Conservation (phyloP, 768 basidiomycete genomes). For the Rhizopogon vulgaris region DNA sequence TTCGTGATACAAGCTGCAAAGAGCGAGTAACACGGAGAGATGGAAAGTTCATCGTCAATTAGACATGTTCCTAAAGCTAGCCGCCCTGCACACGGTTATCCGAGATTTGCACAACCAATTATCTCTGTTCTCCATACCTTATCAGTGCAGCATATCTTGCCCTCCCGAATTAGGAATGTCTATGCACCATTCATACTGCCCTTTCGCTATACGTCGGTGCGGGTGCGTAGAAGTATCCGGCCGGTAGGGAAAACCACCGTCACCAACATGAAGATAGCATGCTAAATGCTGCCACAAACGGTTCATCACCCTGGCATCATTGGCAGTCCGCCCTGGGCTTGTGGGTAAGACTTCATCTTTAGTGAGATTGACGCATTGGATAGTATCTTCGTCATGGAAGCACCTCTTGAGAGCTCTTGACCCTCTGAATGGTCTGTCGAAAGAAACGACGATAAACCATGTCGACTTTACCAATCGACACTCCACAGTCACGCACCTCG, state of each 20-base stretch:
- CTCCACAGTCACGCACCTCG: background rate
- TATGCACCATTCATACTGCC: background rate
- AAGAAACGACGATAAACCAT: background rate
- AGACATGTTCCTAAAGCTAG: background rate
- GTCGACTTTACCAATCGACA: background rate
- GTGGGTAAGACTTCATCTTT: background rate
- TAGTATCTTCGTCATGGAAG: background rate
- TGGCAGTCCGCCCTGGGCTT: background rate
- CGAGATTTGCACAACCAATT: background rate
- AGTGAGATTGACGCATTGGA: background rate
- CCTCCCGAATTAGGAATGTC: background rate
- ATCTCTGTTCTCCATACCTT: background rate
- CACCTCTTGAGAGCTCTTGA: background rate
- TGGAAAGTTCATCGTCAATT: background rate
- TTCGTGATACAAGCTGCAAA: too few species aligned
- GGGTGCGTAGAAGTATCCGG: background rate
- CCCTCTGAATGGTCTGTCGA: background rate
- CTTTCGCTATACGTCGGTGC: background rate
- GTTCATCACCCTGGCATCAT: too few species aligned
- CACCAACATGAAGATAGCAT: too few species aligned
- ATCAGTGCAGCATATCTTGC: background rate
- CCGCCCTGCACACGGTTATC: background rate
- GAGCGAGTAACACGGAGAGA: background rate
- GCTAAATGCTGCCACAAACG: too few species aligned
- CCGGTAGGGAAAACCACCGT: background rate